Base-by-base conservation (phyloP, 192 early-diverging fungal genomes). In the Linnemannia elongata region DNA sequence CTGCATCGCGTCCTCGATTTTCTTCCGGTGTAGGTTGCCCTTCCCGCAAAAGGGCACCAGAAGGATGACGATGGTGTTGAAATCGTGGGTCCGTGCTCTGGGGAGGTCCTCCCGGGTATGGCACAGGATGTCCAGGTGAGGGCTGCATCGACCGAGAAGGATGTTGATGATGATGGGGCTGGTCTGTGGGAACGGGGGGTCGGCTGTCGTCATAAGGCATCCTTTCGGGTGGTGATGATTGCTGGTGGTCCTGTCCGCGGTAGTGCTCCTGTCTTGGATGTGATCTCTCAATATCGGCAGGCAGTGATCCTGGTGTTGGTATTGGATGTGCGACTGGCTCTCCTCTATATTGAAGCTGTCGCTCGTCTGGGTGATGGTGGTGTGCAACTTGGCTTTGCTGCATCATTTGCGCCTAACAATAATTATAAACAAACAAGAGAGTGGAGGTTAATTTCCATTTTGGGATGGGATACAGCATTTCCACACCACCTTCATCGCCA, bases 1-100 rank as follows among this genome's bases (percentile, higher is more conserved):
- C 74, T 30, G 27, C 38, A 35, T 27, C 60, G 33, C 76, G 76
- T n/a, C 68, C 76, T 12, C 63, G 20, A 35, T 15, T 42, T 45
- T 77, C 76, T n/a, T 69, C 66, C 12, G 17, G 24, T 30, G 60
- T 12, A 6, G 18, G 18, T 10, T 63, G 63, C 12, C 76, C 76
- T 69, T 77, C 76, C 10, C 33, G 54, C 63, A 77, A 3, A 35
- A 33, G 41, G 36, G 76, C 39, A 10, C 76, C 76, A 17, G 69
- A 72, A 6, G 77, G 69, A 63, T 73, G 78, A 7, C 71, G 78
- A 30, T 73, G 72, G 36, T 80, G 78, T 39, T 70, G 63, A 12
- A 63, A 35, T 3, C 71, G 78, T 44, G 30, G 52, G 15, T 80
- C 71, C 36, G 57, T 2, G 17, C 10, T 55, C 30, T 63, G 55